Base-by-base conservation (phyloP, 495 filamentous ascomycete genomes). In the Xylaria bambusicola region DNA sequence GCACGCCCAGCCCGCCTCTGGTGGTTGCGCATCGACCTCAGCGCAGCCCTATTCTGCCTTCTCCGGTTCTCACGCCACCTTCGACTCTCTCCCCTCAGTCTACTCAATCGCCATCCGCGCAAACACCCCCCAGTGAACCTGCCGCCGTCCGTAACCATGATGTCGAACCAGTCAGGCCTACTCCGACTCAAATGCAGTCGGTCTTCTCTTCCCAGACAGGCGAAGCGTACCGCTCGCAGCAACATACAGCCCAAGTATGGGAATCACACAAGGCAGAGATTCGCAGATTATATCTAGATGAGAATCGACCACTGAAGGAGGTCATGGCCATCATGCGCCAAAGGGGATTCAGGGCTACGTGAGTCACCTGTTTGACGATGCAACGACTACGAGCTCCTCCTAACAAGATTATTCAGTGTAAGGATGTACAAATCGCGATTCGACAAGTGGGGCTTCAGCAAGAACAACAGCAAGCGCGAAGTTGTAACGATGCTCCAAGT, bases 241-340 rank as follows among this genome's bases (percentile, higher is more conserved):
- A 70, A 21, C 68, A 68, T 40, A 58, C 68, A 10, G 10, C 65
- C 7, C 68, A 70, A 17, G 68, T 66, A 41, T 74, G 71, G 71
- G 71, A 74, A 52, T 38, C 64, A 42, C 67, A 70, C 45, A 74
- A 74, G 58, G 57, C 58, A 27, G 68, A 67, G 17, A 74, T 74
- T 21, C 62, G 69, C n/a, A 47, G 55, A 7, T 42, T 73, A 24
- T 73, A 73, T 58, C 52, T 69, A 6, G 71, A 73, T 0, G 71
- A 73, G 50, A 67, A 70, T 35, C 60, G 60, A 33, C 63, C 69
- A 27, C 64, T 73, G 17, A 73, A 71, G 40, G 69, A 73, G 54
- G 69, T 73, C 27, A 73, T 73, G 71, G 46, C 65, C 12, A 70
- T 70, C 51, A 73, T 73, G 71, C 62, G 68, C 20, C 67, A 71